Evolutionary conservation across 352 stramenopile species (phyloP).

Genomic region (Discostella stelligera): DNA sequence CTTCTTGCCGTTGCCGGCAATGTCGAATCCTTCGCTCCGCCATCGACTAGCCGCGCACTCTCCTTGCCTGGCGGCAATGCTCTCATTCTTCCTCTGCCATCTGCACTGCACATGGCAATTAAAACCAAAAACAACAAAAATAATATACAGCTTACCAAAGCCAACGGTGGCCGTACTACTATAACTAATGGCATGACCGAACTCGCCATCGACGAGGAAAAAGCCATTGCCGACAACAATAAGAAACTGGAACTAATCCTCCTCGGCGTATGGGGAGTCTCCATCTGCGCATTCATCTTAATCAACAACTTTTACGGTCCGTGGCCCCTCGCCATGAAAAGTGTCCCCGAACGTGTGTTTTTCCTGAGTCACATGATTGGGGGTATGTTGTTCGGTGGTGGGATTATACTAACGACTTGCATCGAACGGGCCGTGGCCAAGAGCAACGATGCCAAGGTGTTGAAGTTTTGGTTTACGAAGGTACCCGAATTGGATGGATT

Average conservation of each 20-base stretch:
- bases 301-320: constrained; percentile 57
- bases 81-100: neutral
- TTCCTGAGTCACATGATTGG: constrained; percentile 59
- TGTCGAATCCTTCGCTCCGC: constrained; percentile 43
- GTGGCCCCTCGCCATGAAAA: constrained; percentile 51
- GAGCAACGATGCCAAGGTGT: constrained; percentile 42
- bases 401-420: constrained; percentile 55
- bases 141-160: constrained; percentile 16
- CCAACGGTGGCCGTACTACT: neutral
- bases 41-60: neutral
- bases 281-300: constrained; percentile 56
- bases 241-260: constrained; percentile 54
- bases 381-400: constrained; percentile 62
- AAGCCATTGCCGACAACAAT: constrained; percentile 23
- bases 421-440: constrained; percentile 54
- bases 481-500: constrained; percentile 51
- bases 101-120: neutral
- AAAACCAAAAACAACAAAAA: constrained; percentile 3
- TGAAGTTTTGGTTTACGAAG: constrained; percentile 67
- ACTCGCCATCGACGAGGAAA: constrained; percentile 11
- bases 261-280: constrained; percentile 48
- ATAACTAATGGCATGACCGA: constrained; percentile 5
- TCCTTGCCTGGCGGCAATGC: neutral
- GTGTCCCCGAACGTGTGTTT: constrained; percentile 45
- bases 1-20: neutral